Percentiles rank a stretch among this genome's conserved stretches.
phyloP scores from a whole-genome alignment of 352 stramenopile species.

The Globisporangium cederbergense region DNA sequence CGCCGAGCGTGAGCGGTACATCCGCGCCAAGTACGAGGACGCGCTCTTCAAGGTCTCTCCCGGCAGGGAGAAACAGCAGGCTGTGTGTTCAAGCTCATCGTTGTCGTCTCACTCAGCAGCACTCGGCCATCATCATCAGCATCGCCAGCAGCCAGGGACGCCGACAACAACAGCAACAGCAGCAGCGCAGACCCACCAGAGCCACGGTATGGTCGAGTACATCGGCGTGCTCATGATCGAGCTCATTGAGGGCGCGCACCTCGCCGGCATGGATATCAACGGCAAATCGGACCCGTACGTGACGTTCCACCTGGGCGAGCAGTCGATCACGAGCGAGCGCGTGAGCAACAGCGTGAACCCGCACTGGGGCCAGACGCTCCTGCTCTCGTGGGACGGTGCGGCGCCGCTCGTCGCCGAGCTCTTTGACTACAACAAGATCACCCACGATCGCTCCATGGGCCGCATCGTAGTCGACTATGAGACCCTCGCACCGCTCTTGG shows the following conservation, averaged over 20 bases:
- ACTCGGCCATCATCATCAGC: not conserved
- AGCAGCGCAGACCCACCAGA: not conserved
- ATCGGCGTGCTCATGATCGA: conserved; percentile 74
- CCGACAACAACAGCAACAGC: not conserved
- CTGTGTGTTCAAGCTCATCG: conserved; percentile 6
- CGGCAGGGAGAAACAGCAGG: conserved; percentile 15
- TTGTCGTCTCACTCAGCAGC: not conserved
- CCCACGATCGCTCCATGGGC: conserved; percentile 64
- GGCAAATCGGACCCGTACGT: conserved; percentile 83
- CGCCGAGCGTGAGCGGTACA: conserved; percentile 62
- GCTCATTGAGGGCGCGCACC: conserved; percentile 53
- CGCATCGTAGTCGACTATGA: conserved; percentile 41
- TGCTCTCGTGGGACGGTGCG: conserved; percentile 76
- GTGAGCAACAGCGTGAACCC: conserved; percentile 72
- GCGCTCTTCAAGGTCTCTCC: conserved; percentile 33
- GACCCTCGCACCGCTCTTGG: conserved; percentile 32
- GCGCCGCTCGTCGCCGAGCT: conserved; percentile 66
- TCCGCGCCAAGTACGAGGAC: conserved; percentile 72
- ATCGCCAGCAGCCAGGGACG: not conserved
- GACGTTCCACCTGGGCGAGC: conserved; percentile 65
- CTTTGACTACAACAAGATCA: conserved; percentile 71
- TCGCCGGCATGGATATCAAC: conserved; percentile 72
- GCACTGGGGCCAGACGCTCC: conserved; percentile 61
- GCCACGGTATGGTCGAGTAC: conserved; percentile 81
- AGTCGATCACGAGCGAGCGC: conserved; percentile 62